phyloP scores from a whole-genome alignment of 2,329 filamentous ascomycete genomes.

The Scorias spongiosa region DNA sequence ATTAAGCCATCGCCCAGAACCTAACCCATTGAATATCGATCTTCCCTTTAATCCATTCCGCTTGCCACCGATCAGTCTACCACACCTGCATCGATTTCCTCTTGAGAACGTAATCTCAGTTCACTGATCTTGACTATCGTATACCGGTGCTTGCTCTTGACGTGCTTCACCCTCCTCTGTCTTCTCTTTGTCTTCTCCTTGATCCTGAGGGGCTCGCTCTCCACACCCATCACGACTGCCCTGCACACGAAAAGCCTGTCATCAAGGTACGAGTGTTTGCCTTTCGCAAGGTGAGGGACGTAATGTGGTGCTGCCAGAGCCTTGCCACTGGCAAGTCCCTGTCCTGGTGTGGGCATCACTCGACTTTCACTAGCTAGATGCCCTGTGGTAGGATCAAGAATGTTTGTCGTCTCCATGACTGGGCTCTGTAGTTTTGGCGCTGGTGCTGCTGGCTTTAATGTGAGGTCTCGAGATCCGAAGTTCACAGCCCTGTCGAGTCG shows the following conservation, averaged over 20 bases:
- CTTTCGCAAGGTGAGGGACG: conserved; percentile 25
- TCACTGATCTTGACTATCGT: conserved; percentile 78
- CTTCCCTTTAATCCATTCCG: too few relatives aligned
- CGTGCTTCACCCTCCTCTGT: conserved; percentile 50
- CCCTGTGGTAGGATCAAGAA: conserved; percentile 15
- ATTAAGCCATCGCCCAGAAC: too few relatives aligned
- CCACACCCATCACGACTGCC: conserved; percentile 69
- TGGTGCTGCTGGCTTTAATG: conserved; percentile 59
- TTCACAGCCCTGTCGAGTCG: conserved; percentile 73
- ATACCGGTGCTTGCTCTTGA: conserved; percentile 80
- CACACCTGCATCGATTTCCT: conserved; percentile 34
- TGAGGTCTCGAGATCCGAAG: conserved; percentile 79
- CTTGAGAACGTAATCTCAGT: conserved; percentile 48
- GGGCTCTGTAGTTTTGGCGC: conserved; percentile 16
- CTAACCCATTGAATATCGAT: too few relatives aligned
- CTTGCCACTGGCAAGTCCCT: conserved; percentile 15
- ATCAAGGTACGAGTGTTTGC: conserved; percentile 48
- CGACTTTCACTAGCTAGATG: conserved; percentile 10
- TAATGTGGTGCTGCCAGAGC: conserved; percentile 15
- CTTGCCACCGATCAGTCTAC: conserved; percentile 9
- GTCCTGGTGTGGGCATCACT: conserved; percentile 15
- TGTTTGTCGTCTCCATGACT: conserved; percentile 8
- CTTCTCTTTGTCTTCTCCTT: conserved; percentile 50
- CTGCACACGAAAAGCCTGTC: conserved; percentile 72
- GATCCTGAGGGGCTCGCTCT: conserved; percentile 48